Percentiles rank a stretch among this genome's conserved stretches.
These are phyloP conservation scores for Primulina eburnea DNA, from an alignment of 257 asterid genomes.

Conservation along the genomic window DNA sequence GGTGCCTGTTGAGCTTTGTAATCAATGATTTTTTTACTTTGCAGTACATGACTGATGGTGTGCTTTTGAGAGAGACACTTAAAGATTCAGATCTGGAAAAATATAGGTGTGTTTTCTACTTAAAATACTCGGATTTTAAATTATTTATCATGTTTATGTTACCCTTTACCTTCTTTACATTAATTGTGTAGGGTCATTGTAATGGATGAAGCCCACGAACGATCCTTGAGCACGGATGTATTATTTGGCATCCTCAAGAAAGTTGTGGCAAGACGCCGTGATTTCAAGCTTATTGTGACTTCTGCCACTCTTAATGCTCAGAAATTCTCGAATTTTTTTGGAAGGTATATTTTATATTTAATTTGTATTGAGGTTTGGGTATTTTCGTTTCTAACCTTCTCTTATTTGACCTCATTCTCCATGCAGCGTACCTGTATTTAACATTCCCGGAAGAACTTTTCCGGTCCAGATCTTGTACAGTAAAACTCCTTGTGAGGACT, in stretches of 20 bases:
- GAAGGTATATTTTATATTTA: conserved; percentile 52
- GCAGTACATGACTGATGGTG: conserved; percentile 99
- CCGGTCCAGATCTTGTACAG: conserved; percentile 78
- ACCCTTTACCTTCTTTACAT: conserved; percentile 6
- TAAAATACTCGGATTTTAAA: not conserved
- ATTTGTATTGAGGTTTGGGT: not conserved
- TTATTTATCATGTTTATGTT: not conserved
- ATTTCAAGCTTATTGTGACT: conserved; percentile 94
- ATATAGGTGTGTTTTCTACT: conserved; percentile 57
- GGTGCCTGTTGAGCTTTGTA: conserved; percentile 10
- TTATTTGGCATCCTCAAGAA: conserved; percentile 93
- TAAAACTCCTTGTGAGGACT: conserved; percentile 92
- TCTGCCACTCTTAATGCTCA: conserved; percentile 94
- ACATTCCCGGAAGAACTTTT: conserved; percentile 95
- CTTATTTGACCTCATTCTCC: conserved; percentile 14
- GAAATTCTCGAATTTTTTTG: conserved; percentile 86
- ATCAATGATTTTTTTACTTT: conserved; percentile 13
- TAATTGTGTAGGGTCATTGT: conserved; percentile 59
- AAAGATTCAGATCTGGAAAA: conserved; percentile 94
- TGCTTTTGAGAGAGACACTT: conserved; percentile 87
- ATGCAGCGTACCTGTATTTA: conserved; percentile 89
- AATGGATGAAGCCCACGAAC: conserved; percentile 99
- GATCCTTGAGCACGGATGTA: conserved; percentile 85
- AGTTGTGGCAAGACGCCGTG: conserved; percentile 92
- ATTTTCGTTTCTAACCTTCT: not conserved